These are phyloP conservation scores for Solanum acaule DNA, from an alignment of 257 asterid species.

Conservation along the genomic window DNA sequence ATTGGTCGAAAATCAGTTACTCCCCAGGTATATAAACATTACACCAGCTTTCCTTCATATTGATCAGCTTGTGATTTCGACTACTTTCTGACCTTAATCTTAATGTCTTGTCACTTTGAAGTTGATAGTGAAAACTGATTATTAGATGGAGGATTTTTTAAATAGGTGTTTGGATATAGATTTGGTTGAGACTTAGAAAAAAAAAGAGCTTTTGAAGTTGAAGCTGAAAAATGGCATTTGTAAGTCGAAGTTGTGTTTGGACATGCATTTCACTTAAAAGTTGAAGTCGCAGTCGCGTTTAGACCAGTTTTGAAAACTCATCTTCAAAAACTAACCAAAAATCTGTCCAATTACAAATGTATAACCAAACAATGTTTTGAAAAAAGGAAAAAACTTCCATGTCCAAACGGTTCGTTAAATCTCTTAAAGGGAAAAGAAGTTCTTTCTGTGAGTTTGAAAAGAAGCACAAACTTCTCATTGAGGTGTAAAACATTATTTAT, in stretches of 20 bases:
- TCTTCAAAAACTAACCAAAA: not conserved
- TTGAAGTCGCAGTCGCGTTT: not conserved
- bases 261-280: not conserved
- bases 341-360: not conserved
- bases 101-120: not conserved
- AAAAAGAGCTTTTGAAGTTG: not conserved
- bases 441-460: not conserved
- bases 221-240: not conserved
- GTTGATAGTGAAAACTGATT: not conserved
- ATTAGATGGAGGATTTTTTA: not conserved
- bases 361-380: not conserved
- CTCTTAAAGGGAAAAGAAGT: not conserved
- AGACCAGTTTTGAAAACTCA: not conserved
- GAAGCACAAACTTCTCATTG: not conserved
- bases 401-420: not conserved
- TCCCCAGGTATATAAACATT: conserved; percentile 15
- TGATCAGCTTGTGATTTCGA: not conserved
- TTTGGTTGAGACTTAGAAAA: not conserved
- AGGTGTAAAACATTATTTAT: not conserved
- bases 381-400: not conserved
- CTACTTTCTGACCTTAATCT: not conserved
- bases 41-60: not conserved
- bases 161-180: not conserved
- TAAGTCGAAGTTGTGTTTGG: not conserved
- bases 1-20: conserved; percentile 3